Evolutionary conservation across 2,329 filamentous ascomycete genomes (phyloP).

Genomic region (Penicillium sp.): DNA sequence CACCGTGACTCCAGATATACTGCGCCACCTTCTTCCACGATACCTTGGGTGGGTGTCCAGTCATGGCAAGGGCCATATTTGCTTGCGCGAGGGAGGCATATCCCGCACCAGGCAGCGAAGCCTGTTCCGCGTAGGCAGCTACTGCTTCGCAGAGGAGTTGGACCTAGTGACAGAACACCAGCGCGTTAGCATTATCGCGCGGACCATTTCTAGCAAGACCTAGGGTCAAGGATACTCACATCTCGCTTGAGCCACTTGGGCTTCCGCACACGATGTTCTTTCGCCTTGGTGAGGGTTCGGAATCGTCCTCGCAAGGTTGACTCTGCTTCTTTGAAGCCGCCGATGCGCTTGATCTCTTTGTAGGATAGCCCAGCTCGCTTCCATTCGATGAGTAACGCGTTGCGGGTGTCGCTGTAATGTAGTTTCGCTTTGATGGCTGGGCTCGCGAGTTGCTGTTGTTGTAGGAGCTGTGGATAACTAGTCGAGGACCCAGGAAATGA

Average conservation of each 20-base stretch:
- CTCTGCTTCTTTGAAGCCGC: constrained; percentile 49
- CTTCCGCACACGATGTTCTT: constrained; percentile 48
- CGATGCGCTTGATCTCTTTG: constrained; percentile 48
- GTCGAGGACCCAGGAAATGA: neutral
- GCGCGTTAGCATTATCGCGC: too few species aligned
- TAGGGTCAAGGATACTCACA: constrained; percentile 35
- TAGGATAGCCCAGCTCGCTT: constrained; percentile 48
- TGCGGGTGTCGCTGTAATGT: constrained; percentile 29
- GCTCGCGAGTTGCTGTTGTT: neutral
- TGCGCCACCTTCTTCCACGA: constrained; percentile 62
- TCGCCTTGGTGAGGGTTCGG: constrained; percentile 49
- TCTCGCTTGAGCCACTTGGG: constrained; percentile 47
- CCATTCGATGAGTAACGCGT: constrained; percentile 44
- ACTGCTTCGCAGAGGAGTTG: constrained; percentile 45
- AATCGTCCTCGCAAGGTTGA: constrained; percentile 52
- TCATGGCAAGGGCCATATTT: constrained; percentile 5
- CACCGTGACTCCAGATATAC: constrained; percentile 54
- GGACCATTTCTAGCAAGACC: too few species aligned
- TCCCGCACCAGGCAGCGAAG: neutral
- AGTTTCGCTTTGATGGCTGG: constrained; percentile 8
- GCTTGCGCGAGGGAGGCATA: neutral
- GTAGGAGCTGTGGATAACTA: neutral
- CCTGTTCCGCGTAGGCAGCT: constrained; percentile 20
- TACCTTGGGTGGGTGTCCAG: constrained; percentile 44
- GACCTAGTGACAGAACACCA: constrained; percentile 30